phyloP scores from a whole-genome alignment of 129 eudicot species.

The Helichrysum umbraculigerum region DNA sequence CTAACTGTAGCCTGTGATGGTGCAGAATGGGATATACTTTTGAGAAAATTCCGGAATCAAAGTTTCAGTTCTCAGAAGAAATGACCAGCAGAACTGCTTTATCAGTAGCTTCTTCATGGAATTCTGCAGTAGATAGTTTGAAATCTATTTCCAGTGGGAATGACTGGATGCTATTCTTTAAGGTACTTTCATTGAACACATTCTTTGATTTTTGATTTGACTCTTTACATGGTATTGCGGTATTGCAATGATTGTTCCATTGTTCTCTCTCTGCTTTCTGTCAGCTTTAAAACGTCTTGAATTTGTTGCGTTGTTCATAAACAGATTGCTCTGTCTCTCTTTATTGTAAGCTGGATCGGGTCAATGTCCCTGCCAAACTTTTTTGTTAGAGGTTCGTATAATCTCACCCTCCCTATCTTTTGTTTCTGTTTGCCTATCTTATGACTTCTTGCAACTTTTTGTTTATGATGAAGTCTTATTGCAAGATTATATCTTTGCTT shows the following conservation, averaged over 20 bases:
- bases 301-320: not conserved
- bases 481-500: not conserved
- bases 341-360: conserved; percentile 35
- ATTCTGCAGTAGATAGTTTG: conserved; percentile 47
- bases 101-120: conserved; percentile 59
- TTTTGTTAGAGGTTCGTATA: conserved; percentile 29
- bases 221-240: not conserved
- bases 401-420: conserved; percentile 3
- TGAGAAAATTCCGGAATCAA: conserved; percentile 69
- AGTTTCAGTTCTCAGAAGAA: conserved; percentile 63
- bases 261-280: not conserved
- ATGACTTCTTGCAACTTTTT: not conserved
- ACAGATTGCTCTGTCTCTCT: conserved; percentile 33
- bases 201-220: not conserved
- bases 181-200: conserved; percentile 39
- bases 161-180: conserved; percentile 56
- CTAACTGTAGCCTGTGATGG: conserved; percentile 17
- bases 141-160: conserved; percentile 65
- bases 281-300: not conserved
- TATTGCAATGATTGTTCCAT: not conserved
- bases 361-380: conserved; percentile 40
- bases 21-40: conserved; percentile 67
- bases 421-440: not conserved
- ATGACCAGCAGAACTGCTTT: conserved; percentile 54
- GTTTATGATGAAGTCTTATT: not conserved